These are phyloP conservation scores for Pleurotus eryngii DNA, from an alignment of 768 basidiomycete species.

Conservation along the genomic window DNA sequence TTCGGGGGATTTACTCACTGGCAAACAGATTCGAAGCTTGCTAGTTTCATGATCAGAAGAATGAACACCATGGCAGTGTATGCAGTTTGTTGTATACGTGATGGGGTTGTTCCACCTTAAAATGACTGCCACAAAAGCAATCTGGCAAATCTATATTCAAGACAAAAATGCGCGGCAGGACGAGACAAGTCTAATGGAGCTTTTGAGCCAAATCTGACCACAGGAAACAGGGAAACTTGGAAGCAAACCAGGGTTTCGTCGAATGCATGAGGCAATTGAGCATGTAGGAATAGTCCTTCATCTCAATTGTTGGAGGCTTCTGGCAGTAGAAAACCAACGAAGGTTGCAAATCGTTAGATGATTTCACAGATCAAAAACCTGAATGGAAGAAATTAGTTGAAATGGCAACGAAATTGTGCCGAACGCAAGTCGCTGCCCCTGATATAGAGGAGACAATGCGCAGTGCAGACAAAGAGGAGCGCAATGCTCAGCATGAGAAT, in stretches of 20 bases:
- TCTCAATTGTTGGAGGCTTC: constrained; percentile 28
- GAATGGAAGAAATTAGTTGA: constrained; percentile 16
- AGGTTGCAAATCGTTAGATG: constrained; percentile 16
- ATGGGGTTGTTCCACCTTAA: constrained; percentile 27
- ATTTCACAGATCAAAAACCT: constrained; percentile 28
- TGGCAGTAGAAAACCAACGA: constrained; percentile 10
- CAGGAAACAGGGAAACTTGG: constrained; percentile 18
- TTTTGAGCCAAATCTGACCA: constrained; percentile 21
- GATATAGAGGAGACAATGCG: constrained; percentile 1
- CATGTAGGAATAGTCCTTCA: constrained; percentile 22
- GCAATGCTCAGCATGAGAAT: constrained; percentile 33
- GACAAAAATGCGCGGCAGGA: constrained; percentile 13
- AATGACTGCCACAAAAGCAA: constrained; percentile 25
- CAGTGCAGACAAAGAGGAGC: constrained; percentile 11
- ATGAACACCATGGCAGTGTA: constrained; percentile 10
- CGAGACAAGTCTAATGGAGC: constrained; percentile 16
- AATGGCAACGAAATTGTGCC: constrained; percentile 20
- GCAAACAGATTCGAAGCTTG: constrained; percentile 13
- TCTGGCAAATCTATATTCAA: constrained; percentile 21
- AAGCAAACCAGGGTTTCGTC: constrained; percentile 29
- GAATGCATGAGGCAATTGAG: constrained; percentile 32
- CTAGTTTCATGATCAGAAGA: constrained; percentile 11
- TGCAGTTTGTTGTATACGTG: constrained; percentile 17
- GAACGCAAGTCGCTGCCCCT: constrained; percentile 14
- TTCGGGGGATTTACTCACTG: constrained; percentile 20